Evolutionary conservation across 805 yeast genomes (phyloP).

Genomic region (Metschnikowia kunwiensis): DNA sequence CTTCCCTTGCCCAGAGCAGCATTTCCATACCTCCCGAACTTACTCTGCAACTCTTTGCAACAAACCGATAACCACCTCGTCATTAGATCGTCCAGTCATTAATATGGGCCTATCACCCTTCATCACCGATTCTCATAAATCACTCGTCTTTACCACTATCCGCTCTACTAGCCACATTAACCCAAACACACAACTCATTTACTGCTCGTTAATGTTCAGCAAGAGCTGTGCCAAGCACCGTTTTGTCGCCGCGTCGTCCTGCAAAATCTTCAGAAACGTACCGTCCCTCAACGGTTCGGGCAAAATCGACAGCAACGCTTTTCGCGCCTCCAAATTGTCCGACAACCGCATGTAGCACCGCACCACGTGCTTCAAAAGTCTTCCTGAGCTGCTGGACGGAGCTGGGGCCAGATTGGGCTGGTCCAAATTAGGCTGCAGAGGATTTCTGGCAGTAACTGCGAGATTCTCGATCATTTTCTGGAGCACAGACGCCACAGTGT

Average conservation of each 20-base stretch:
- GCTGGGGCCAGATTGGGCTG: conserved; percentile 5
- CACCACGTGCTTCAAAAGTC: conserved; percentile 88
- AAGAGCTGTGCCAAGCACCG: conserved; percentile 82
- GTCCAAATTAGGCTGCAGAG: conserved; percentile 22
- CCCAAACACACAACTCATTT: neutral
- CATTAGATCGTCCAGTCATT: too few relatives aligned
- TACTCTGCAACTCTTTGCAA: too few relatives aligned
- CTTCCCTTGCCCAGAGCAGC: too few relatives aligned
- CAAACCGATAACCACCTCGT: too few relatives aligned
- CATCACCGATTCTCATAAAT: too few relatives aligned
- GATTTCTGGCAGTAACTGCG: conserved; percentile 48
- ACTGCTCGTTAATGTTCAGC: conserved; percentile 46
- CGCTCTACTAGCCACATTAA: neutral
- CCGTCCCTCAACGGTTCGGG: conserved; percentile 89
- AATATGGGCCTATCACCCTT: too few relatives aligned
- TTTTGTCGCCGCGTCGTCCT: conserved; percentile 86
- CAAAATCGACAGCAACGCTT: conserved; percentile 73
- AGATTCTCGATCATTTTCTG: conserved; percentile 87
- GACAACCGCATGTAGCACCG: conserved; percentile 88
- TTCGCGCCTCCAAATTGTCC: conserved; percentile 87
- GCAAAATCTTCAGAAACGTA: conserved; percentile 72
- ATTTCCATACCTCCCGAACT: too few relatives aligned
- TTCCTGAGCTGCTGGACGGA: conserved; percentile 55
- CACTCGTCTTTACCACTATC: too few relatives aligned
- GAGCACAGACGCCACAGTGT: conserved; percentile 87